A percentile compares a stretch with the other conserved stretches of the same genome.
Conservation (phyloP, 768 basidiomycete genomes). For the Lentinula edodes region DNA sequence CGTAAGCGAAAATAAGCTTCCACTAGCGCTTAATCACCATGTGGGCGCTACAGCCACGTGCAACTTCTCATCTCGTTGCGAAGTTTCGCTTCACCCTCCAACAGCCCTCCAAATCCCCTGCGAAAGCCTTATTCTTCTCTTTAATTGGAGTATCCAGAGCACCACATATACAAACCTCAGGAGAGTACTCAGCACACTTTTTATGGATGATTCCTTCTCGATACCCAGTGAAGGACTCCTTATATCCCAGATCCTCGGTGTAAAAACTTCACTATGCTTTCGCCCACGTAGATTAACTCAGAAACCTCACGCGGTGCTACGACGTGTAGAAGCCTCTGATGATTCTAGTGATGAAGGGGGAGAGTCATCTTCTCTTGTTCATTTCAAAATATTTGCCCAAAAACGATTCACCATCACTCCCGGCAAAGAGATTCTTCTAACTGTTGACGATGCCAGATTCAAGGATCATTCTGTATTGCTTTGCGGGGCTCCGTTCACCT, state of each 20-base stretch:
- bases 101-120: background rate
- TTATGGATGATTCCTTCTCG: background rate
- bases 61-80: background rate
- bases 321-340: slow-evolving; percentile 50
- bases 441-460: slow-evolving; percentile 49
- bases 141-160: background rate
- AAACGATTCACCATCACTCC: slow-evolving; percentile 68
- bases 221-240: background rate
- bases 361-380: slow-evolving; percentile 29
- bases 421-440: slow-evolving; percentile 64
- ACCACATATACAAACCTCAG: background rate
- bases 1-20: background rate
- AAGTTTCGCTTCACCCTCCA: background rate
- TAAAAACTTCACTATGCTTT: slow-evolving; percentile 59
- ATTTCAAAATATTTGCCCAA: slow-evolving; percentile 61
- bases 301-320: slow-evolving; percentile 63
- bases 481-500: slow-evolving; percentile 41
- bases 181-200: background rate
- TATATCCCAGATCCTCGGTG: slow-evolving; percentile 52
- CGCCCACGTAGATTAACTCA: slow-evolving; percentile 60
- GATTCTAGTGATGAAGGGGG: slow-evolving; percentile 37
- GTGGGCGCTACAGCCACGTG: background rate
- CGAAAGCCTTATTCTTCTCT: background rate
- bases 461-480: slow-evolving; percentile 55
- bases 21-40: background rate